Evolutionary conservation across 2,329 filamentous ascomycete species (phyloP).

Genomic region (Epichloe scottii): DNA sequence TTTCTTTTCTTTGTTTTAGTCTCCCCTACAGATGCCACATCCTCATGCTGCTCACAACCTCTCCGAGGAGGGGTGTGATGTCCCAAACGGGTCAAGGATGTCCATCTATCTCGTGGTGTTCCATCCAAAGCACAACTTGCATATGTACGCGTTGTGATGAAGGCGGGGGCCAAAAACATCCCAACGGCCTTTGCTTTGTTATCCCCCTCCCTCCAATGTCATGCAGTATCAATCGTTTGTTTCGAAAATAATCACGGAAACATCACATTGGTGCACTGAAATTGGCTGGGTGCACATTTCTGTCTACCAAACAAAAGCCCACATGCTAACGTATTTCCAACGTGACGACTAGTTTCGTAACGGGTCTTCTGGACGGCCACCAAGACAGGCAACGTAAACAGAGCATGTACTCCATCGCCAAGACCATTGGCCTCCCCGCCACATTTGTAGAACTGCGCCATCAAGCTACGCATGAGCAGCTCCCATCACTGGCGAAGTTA

Average conservation of each 20-base stretch:
- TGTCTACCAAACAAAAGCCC: background rate
- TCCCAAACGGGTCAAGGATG: background rate
- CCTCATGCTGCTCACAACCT: background rate
- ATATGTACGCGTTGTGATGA: constrained; percentile 1
- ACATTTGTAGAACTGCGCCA: constrained; percentile 84
- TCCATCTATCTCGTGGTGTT: background rate
- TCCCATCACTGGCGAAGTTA: constrained; percentile 64
- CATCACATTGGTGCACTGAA: background rate
- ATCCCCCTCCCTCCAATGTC: background rate
- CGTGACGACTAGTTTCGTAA: constrained; percentile 51
- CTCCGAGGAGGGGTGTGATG: background rate
- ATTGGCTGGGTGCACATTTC: background rate
- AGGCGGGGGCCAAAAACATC: background rate
- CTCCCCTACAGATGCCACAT: background rate
- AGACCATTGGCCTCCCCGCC: constrained; percentile 54
- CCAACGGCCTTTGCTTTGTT: background rate
- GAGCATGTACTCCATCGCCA: constrained; percentile 62
- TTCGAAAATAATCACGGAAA: background rate
- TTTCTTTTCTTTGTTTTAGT: background rate
- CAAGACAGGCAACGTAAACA: constrained; percentile 54
- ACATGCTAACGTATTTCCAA: background rate
- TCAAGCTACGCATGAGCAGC: constrained; percentile 78
- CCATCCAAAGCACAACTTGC: background rate
- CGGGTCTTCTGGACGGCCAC: constrained; percentile 63
- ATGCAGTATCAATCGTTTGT: background rate